Evolutionary conservation across 2,329 filamentous ascomycete species (phyloP).

Genomic region (Ilyonectria sp.): DNA sequence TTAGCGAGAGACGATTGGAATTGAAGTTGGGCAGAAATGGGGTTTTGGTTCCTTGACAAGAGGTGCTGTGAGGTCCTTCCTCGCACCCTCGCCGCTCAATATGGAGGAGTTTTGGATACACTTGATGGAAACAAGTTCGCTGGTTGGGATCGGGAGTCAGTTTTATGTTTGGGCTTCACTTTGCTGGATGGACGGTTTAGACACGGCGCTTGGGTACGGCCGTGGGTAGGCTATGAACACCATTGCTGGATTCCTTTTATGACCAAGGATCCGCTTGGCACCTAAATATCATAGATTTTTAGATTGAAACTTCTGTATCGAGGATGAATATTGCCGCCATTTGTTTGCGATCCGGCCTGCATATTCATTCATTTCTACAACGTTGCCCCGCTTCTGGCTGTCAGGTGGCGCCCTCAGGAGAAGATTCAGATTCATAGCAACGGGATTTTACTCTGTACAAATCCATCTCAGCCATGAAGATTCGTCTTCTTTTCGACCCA

Average conservation of each 20-base stretch:
- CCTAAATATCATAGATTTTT: background rate
- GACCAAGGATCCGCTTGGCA: background rate
- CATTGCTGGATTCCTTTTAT: background rate
- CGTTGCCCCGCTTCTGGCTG: too few relatives aligned
- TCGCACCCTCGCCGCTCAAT: background rate
- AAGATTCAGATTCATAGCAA: too few relatives aligned
- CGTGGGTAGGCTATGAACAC: background rate
- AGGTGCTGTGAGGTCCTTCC: background rate
- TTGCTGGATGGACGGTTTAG: background rate
- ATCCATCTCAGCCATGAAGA: too few relatives aligned
- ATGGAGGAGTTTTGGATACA: background rate
- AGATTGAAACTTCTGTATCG: too few relatives aligned
- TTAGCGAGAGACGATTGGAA: background rate
- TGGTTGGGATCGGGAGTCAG: slow-evolving; percentile 5
- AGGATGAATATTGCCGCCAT: too few relatives aligned
- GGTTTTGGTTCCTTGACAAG: background rate
- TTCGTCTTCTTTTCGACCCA: too few relatives aligned
- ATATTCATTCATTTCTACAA: too few relatives aligned
- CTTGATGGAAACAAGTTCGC: background rate
- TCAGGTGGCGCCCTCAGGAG: too few relatives aligned
- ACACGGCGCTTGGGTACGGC: background rate
- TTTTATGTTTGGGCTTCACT: background rate
- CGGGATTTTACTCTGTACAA: too few relatives aligned
- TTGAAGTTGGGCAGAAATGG: background rate
- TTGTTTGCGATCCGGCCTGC: too few relatives aligned